A percentile compares a stretch with the other conserved stretches of the same genome.
Evolutionary conservation across 345 rosid species (phyloP).

Genomic region (Aquilaria yunnanensis): DNA sequence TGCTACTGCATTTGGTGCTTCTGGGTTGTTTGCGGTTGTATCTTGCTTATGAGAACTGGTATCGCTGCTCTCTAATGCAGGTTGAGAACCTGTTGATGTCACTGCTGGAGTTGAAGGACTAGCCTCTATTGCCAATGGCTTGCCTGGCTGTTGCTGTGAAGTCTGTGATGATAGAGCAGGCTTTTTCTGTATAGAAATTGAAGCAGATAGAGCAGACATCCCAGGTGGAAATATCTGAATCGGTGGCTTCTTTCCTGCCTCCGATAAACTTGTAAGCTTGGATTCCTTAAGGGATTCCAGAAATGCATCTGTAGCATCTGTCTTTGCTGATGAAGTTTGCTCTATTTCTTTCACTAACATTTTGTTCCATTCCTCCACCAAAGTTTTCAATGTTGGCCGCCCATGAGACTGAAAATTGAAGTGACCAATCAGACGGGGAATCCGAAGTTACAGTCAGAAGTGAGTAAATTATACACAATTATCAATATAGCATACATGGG

Average conservation of each 20-base stretch:
- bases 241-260: constrained; percentile 75
- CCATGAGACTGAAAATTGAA: constrained; percentile 77
- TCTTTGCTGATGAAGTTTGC: constrained; percentile 60
- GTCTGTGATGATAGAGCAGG: constrained; percentile 36
- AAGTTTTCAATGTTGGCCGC: constrained; percentile 77
- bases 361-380: constrained; percentile 91
- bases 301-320: constrained; percentile 91
- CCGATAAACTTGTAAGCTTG: constrained; percentile 81
- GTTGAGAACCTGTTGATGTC: constrained; percentile 24
- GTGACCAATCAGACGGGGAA: constrained; percentile 9
- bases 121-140: constrained; percentile 54
- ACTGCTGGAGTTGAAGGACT: constrained; percentile 38
- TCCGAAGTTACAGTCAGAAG: constrained; percentile 2
- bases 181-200: constrained; percentile 66
- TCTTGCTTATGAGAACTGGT: constrained; percentile 25
- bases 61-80: constrained; percentile 28
- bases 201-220: constrained; percentile 78
- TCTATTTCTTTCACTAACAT: constrained; percentile 83
- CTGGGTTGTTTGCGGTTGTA: no score
- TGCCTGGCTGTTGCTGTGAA: constrained; percentile 53
- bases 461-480: neutral
- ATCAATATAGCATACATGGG: constrained; percentile 56
- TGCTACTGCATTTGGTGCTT: constrained; percentile 17
- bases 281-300: constrained; percentile 87
- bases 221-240: constrained; percentile 94